Conservation (phyloP, 192 early-diverging fungal species). For the Podila horticola region DNA sequence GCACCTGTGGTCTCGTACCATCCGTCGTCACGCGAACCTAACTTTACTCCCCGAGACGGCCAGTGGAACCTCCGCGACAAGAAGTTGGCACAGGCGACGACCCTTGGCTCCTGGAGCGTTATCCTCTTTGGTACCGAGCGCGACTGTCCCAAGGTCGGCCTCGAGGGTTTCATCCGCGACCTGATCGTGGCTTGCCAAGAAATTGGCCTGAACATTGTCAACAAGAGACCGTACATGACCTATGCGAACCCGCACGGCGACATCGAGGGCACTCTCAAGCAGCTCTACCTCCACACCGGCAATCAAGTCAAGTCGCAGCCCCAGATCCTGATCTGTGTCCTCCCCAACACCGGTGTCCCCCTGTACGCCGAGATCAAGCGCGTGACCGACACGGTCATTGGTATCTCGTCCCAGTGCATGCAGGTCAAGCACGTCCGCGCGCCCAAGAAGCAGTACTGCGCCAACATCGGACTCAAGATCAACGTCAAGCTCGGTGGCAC, state of each 20-base stretch:
- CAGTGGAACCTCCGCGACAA: slow-evolving; percentile 91
- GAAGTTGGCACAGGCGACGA: slow-evolving; percentile 74
- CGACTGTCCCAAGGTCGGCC: slow-evolving; percentile 58
- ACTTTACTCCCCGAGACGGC: slow-evolving; percentile 70
- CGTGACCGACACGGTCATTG: slow-evolving; percentile 88
- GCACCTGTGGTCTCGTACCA: slow-evolving; percentile 79
- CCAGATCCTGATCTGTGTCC: slow-evolving; percentile 86
- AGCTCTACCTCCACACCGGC: slow-evolving; percentile 76
- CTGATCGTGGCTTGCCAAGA: slow-evolving; percentile 77
- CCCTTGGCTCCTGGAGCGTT: slow-evolving; percentile 83
- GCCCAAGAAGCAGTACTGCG: slow-evolving; percentile 92
- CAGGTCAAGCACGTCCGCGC: slow-evolving; percentile 83
- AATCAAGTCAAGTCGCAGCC: slow-evolving; percentile 73
- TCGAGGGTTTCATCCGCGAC: slow-evolving; percentile 79
- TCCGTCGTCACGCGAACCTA: slow-evolving; percentile 53
- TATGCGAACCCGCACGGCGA: slow-evolving; percentile 72
- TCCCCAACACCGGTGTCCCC: slow-evolving; percentile 83
- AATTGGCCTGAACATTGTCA: slow-evolving; percentile 71
- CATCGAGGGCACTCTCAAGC: slow-evolving; percentile 74
- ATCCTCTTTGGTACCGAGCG: slow-evolving; percentile 76
- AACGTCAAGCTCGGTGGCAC: slow-evolving; percentile 94
- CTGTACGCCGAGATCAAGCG: slow-evolving; percentile 92
- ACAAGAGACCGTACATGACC: slow-evolving; percentile 56
- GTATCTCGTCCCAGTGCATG: slow-evolving; percentile 93
- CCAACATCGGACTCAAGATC: slow-evolving; percentile 95